These are phyloP conservation scores for Erysimum cheiranthoides DNA, from an alignment of 345 rosid genomes.

Conservation along the genomic window DNA sequence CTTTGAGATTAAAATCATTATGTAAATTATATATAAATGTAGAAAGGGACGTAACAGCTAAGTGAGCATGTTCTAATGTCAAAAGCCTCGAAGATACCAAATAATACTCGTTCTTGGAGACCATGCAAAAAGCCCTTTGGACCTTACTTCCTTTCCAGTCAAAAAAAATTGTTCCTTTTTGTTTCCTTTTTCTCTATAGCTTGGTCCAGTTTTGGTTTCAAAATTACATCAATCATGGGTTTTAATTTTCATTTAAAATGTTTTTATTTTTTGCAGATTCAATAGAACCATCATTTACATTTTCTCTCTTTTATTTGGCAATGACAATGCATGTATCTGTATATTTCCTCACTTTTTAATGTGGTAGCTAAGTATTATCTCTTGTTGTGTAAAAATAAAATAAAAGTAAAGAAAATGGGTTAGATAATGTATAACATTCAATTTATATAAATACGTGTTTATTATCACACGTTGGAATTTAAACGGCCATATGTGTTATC, in stretches of 20 bases:
- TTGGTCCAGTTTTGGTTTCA: background rate
- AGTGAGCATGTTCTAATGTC: slow-evolving; percentile 41
- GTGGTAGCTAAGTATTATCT: too few relatives aligned
- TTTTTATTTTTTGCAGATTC: background rate
- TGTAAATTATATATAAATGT: background rate
- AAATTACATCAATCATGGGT: background rate
- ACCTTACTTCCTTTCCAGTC: slow-evolving; percentile 42
- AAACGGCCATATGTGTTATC: too few relatives aligned
- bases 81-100: slow-evolving; percentile 62
- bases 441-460: too few relatives aligned
- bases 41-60: slow-evolving; percentile 27
- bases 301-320: background rate
- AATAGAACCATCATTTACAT: background rate
- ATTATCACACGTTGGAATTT: too few relatives aligned
- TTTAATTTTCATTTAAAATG: background rate
- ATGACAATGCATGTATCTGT: background rate
- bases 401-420: too few relatives aligned
- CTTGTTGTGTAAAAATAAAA: too few relatives aligned
- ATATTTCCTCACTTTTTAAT: too few relatives aligned
- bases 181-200: background rate
- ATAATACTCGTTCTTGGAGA: slow-evolving; percentile 69
- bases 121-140: slow-evolving; percentile 65
- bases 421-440: too few relatives aligned
- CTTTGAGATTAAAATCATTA: slow-evolving; percentile 15
- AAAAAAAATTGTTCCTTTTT: slow-evolving; percentile 48